Conservation (phyloP, 768 basidiomycete genomes). For the Fomitopsis pulvina region DNA sequence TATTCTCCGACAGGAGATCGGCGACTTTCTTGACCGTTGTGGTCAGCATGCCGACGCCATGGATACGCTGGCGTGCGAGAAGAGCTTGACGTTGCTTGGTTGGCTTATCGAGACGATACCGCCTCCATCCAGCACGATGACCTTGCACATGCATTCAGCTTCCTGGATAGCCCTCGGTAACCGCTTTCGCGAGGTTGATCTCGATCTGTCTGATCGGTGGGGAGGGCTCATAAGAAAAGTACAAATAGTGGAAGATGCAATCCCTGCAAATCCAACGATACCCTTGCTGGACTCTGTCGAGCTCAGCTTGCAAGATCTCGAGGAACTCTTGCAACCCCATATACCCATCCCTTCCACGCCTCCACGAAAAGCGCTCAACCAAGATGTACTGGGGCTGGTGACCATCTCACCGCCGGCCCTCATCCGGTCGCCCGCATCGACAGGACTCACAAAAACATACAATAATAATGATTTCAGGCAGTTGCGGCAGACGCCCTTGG, state of each 20-base stretch:
- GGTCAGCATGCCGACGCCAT: constrained; percentile 31
- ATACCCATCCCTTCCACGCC: constrained; percentile 47
- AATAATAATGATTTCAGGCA: constrained; percentile 76
- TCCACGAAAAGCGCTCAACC: constrained; percentile 38
- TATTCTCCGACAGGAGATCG: background rate
- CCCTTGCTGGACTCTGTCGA: constrained; percentile 34
- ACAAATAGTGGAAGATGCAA: constrained; percentile 12
- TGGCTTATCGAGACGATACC: constrained; percentile 36
- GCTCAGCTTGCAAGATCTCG: constrained; percentile 33
- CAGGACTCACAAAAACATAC: constrained; percentile 80
- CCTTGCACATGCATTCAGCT: constrained; percentile 41
- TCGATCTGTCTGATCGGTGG: constrained; percentile 24
- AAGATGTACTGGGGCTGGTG: constrained; percentile 56
- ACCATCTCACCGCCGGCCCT: constrained; percentile 66
- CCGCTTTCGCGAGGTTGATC: constrained; percentile 25
- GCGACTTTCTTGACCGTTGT: no score
- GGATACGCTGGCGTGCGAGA: constrained; percentile 31
- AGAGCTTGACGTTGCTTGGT: constrained; percentile 44
- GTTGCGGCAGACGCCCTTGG: constrained; percentile 57
- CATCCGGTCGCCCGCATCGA: constrained; percentile 63
- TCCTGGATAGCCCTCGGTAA: constrained; percentile 43
- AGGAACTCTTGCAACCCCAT: constrained; percentile 38
- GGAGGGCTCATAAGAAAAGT: constrained; percentile 28
- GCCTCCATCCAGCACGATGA: constrained; percentile 27
- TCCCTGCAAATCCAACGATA: constrained; percentile 14